Base-by-base conservation (phyloP, 768 basidiomycete genomes). In the Lentinula guzmanii region DNA sequence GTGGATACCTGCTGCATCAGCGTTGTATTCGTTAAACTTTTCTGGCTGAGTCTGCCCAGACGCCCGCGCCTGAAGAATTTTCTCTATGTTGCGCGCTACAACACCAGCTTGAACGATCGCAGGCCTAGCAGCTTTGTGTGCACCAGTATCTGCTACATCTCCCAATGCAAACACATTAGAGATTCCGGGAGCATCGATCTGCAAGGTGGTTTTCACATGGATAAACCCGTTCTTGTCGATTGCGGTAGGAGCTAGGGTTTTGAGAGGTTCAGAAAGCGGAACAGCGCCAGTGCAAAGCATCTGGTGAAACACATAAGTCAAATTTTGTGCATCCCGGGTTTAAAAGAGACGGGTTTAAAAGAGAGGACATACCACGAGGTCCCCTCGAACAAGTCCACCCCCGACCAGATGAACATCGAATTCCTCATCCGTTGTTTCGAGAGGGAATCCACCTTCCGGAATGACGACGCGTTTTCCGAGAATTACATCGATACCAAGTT, bases 401-500 rank as follows among this genome's bases (percentile, higher is more conserved):
- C 76, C 75, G 31, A 69, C 57, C 2, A 78, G 76, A 48, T 68
- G 66, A 11, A 81, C 72, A 55, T 70, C 63, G 39, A 65, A 67
- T 16, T 61, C 63, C 9, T 66, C 43, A 62, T 31, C 67, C 60
- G 60, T 74, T 70, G 21, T 75, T 61, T n/a, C 10, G 6, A 34
- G 18, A 41, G 70, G 68, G 60, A 70, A 74, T 18, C 70, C 74
- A 0, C 62, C 65, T 5, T 56, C 43, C 0, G 74, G 73, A 6
- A 75, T 54, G n/a, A 63, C 60, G n/a, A 69, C 70, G 15, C 78
- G 72, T 43, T 78, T 75, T 18, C 75, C 76, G 1, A 79, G 69
- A 18, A 82, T 66, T 5, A 75, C 70, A 10, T 70, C 68, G 24
- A 83, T 71, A 28, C 75, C 75, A 5, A 73, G 62, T 21, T 72